Base-by-base conservation (phyloP, 177 flowering plant species). In the Vitis hybrid region DNA sequence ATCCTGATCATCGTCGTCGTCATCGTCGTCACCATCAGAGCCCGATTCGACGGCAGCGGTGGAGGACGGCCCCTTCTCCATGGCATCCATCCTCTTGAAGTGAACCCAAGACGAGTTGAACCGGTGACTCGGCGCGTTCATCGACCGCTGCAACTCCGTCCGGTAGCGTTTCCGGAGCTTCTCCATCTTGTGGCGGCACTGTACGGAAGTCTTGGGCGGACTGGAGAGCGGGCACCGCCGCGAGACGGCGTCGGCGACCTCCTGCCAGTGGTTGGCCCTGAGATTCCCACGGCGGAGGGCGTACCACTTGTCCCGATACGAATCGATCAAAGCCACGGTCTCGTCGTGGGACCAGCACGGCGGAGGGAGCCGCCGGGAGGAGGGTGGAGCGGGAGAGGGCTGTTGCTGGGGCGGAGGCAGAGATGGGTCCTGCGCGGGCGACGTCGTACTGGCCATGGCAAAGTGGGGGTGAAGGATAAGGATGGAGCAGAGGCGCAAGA, bases 141-240 rank as follows among this genome's bases (percentile, higher is more conserved):
- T 40, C 46, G 46, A 27, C 46, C 90, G 85, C 73, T 89, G 98
- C 74, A 84, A 80, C 81, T 94, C 99, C 14, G 94, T 72, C 3
- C 96, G 86, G 75, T 93, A 90, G 11, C 99, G 84, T 62, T 93
- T 90, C 4, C 98, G 87, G 71, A 94, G 97, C 87, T 94, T 94
- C 84, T 94, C 98, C 87, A 94, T 86, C 89, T 94, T 94, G 78
- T 94, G 98, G 32, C 97, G 97, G 80, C 98, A 94, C 85, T 94
- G 97, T 50, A 89, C 89, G 69, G 98, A 80, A 62, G 97, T 92
- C 74, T 94, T 94, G 6, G 94, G 62, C 3, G 90, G 91, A 1
- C 87, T 60, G 11, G 82, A 76, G 48, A 65, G 72, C n/a, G 83
- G 82, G 71, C 92, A 91, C 13, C 82, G 81, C 15, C 61, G 71